These are phyloP conservation scores for Rhexocercosporidium sp. DNA, from an alignment of 2,329 filamentous ascomycete species.

Conservation along the genomic window DNA sequence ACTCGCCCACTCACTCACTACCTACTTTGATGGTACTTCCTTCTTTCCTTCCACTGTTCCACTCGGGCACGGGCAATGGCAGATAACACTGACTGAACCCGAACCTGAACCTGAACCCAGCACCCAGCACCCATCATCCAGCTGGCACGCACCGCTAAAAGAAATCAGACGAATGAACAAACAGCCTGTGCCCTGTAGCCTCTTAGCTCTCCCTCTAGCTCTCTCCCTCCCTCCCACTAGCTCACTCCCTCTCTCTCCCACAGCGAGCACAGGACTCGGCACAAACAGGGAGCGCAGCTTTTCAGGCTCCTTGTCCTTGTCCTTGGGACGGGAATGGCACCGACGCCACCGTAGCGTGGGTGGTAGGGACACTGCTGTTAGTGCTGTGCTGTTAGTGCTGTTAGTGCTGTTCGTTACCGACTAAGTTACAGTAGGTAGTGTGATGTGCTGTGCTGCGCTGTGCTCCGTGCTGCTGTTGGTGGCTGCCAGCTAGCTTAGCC, in stretches of 20 bases:
- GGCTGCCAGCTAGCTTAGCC: too few species aligned
- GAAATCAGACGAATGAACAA: neutral
- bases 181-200: neutral
- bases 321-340: constrained; percentile 19
- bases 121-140: neutral
- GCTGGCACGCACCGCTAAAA: neutral
- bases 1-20: too few species aligned
- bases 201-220: neutral
- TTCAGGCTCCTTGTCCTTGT: neutral
- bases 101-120: neutral
- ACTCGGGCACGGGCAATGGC: neutral
- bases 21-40: neutral
- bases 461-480: too few species aligned
- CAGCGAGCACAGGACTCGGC: too few species aligned
- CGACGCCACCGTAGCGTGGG: constrained; percentile 7
- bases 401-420: neutral
- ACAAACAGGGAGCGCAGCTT: too few species aligned
- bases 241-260: too few species aligned
- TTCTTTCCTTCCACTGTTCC: too few species aligned
- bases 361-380: neutral
- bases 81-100: too few species aligned
- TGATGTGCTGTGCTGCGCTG: too few species aligned
- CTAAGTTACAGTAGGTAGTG: too few species aligned
- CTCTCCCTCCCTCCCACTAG: too few species aligned
- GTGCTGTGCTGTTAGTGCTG: neutral